Evolutionary conservation across 768 basidiomycete species (phyloP).

Genomic region (Kwoniella sp.): DNA sequence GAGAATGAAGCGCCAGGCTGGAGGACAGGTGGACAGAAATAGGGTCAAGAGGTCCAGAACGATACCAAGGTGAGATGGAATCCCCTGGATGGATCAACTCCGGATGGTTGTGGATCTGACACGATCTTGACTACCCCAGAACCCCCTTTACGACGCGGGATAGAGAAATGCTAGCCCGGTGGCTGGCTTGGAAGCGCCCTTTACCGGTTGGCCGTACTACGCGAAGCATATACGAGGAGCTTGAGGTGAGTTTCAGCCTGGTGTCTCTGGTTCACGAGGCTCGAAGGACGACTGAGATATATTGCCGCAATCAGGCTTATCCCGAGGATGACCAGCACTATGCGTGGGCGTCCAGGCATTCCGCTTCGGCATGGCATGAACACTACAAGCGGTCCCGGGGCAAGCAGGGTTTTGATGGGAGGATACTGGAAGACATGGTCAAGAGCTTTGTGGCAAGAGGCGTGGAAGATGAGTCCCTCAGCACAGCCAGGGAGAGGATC

Average conservation of each 20-base stretch:
- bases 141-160: conserved; percentile 17
- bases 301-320: background rate
- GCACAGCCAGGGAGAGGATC: background rate
- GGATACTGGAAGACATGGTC: conserved; percentile 10
- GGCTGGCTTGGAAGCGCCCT: conserved; percentile 13
- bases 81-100: no score
- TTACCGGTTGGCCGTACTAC: conserved; percentile 9
- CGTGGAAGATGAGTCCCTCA: background rate
- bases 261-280: background rate
- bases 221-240: conserved; percentile 5
- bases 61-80: no score
- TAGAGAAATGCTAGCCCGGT: conserved; percentile 15
- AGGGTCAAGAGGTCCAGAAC: background rate
- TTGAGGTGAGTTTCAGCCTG: conserved; percentile 6
- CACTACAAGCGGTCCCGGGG: conserved; percentile 8
- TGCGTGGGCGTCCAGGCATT: conserved; percentile 6
- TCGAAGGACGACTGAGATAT: background rate
- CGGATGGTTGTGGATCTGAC: no score
- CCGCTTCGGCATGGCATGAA: conserved; percentile 19
- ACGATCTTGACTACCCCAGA: no score
- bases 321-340: background rate
- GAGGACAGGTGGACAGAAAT: no score
- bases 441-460: conserved; percentile 10
- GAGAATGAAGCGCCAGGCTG: background rate
- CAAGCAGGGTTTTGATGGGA: conserved; percentile 10